These are phyloP conservation scores for Calonectria crousiana DNA, from an alignment of 2,329 filamentous ascomycete genomes.

Conservation along the genomic window DNA sequence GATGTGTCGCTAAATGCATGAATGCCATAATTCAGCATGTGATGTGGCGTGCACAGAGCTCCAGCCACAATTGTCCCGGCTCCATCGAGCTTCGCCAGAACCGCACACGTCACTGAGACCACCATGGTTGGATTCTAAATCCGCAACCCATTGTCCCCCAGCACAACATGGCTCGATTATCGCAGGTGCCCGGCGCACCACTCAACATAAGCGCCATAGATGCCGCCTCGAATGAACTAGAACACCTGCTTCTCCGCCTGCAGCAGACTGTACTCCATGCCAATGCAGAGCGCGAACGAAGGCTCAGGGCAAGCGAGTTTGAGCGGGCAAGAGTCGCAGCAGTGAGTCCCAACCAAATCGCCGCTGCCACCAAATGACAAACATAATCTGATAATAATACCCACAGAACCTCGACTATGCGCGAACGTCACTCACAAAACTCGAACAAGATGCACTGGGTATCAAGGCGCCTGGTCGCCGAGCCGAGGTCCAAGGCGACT, in stretches of 20 bases:
- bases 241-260: constrained; percentile 73
- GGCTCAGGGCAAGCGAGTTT: constrained; percentile 71
- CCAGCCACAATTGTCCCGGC: constrained; percentile 40
- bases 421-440: constrained; percentile 73
- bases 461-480: constrained; percentile 70
- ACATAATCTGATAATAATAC: constrained; percentile 12
- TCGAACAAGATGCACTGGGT: constrained; percentile 76
- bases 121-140: constrained; percentile 9
- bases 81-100: constrained; percentile 33
- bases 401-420: constrained; percentile 79
- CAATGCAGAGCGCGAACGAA: constrained; percentile 68
- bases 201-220: constrained; percentile 43
- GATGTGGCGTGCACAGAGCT: constrained; percentile 44
- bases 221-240: constrained; percentile 62
- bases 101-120: constrained; percentile 45
- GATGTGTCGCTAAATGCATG: not conserved
- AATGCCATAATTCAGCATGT: not conserved
- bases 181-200: constrained; percentile 26
- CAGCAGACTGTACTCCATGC: constrained; percentile 74
- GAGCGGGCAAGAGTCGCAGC: constrained; percentile 65
- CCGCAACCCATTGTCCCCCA: constrained; percentile 18
- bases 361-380: not conserved
- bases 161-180: constrained; percentile 45
- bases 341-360: constrained; percentile 54
- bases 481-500: constrained; percentile 71